A percentile compares a stretch with the other conserved stretches of the same genome.
These are phyloP conservation scores for Aspergillus ochraceus DNA, from an alignment of 2,329 filamentous ascomycete species.

Conservation along the genomic window DNA sequence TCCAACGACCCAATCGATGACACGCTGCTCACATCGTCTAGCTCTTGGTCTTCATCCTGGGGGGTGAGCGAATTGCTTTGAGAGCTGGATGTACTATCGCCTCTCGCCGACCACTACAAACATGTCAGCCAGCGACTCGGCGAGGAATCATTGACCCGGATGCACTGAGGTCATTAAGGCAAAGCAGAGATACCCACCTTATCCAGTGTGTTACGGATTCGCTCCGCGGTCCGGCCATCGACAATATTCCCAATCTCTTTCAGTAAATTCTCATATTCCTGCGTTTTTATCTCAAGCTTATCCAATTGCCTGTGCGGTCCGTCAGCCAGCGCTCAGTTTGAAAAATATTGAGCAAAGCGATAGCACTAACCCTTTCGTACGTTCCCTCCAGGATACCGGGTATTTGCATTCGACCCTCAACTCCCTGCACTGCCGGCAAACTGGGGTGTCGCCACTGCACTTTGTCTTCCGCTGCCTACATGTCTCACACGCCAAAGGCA, in stretches of 20 bases:
- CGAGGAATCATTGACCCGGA: neutral
- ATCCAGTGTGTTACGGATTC: conserved; percentile 38
- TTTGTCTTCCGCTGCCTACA: conserved; percentile 46
- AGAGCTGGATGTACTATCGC: conserved; percentile 20
- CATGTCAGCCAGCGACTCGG: conserved; percentile 4
- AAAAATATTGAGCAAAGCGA: conserved; percentile 2
- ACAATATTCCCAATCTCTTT: conserved; percentile 37
- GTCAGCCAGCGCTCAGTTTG: neutral
- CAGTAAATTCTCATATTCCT: conserved; percentile 42
- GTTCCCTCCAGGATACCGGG: conserved; percentile 39
- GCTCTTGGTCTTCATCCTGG: conserved; percentile 27
- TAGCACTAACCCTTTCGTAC: conserved; percentile 34
- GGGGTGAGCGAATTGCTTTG: conserved; percentile 32
- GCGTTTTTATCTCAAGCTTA: conserved; percentile 30
- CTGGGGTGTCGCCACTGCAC: conserved; percentile 44
- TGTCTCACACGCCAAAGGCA: conserved; percentile 42
- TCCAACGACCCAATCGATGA: conserved; percentile 45
- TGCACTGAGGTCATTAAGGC: neutral
- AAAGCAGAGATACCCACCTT: conserved; percentile 29
- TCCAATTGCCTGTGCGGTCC: conserved; percentile 31
- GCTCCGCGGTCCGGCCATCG: conserved; percentile 32
- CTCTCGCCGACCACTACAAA: conserved; percentile 22
- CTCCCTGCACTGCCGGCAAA: conserved; percentile 43
- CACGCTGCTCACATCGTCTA: conserved; percentile 28
- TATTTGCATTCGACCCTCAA: conserved; percentile 40